A percentile compares a stretch with the other conserved stretches of the same genome.
Evolutionary conservation across 768 basidiomycete genomes (phyloP).

Genomic region (Nevesoporus exiguus): DNA sequence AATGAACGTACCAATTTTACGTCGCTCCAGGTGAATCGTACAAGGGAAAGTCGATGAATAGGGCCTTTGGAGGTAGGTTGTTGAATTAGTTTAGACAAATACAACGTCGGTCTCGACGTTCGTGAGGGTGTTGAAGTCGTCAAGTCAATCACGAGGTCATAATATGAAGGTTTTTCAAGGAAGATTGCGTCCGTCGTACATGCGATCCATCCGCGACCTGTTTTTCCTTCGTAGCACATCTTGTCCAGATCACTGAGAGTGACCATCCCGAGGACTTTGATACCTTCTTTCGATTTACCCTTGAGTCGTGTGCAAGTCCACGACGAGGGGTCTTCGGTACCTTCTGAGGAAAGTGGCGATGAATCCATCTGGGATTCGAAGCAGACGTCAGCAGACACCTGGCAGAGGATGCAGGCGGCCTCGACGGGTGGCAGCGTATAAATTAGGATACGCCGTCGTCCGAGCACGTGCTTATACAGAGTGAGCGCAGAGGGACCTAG

Average conservation of each 20-base stretch:
- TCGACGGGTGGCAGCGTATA: constrained; percentile 80
- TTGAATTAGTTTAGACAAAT: constrained; percentile 49
- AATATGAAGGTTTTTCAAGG: constrained; percentile 73
- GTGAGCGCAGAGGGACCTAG: constrained; percentile 78
- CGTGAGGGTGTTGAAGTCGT: constrained; percentile 62
- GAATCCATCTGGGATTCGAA: constrained; percentile 44
- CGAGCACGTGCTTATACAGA: constrained; percentile 75
- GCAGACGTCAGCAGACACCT: constrained; percentile 59
- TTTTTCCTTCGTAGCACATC: constrained; percentile 51
- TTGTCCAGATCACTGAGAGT: constrained; percentile 71
- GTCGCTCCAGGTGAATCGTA: constrained; percentile 84
- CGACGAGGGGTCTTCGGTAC: constrained; percentile 26
- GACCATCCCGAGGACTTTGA: constrained; percentile 75
- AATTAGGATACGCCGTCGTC: constrained; percentile 71
- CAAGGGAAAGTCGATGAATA: constrained; percentile 54
- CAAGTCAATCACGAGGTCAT: constrained; percentile 79
- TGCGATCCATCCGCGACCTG: constrained; percentile 77
- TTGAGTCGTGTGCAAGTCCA: constrained; percentile 31
- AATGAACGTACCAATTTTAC: constrained; percentile 55
- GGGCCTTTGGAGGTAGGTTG: constrained; percentile 38
- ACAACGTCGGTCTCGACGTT: constrained; percentile 63
- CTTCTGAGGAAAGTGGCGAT: constrained; percentile 19
- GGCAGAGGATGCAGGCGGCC: constrained; percentile 67
- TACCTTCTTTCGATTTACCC: constrained; percentile 47
- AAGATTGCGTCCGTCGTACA: constrained; percentile 87